Conservation (phyloP, 2,329 filamentous ascomycete species). For the Colletotrichum higginsianum region DNA sequence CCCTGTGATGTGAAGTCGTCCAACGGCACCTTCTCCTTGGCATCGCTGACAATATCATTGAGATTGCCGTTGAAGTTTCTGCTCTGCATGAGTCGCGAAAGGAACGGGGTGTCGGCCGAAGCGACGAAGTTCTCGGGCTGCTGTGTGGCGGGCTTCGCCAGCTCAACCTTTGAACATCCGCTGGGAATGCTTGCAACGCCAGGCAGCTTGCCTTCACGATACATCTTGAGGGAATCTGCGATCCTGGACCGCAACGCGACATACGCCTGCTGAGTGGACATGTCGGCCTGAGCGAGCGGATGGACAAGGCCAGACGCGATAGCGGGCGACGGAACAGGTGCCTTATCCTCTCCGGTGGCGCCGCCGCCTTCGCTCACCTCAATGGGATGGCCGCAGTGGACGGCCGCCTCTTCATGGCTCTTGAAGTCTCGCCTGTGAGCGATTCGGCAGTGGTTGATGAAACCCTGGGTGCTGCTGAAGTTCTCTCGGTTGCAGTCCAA, state of each 20-base stretch:
- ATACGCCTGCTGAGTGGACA: constrained; percentile 68
- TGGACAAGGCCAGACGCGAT: constrained; percentile 70
- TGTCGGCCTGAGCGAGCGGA: constrained; percentile 72
- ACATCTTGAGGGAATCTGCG: constrained; percentile 67
- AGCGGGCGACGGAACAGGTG: constrained; percentile 38
- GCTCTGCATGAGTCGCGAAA: constrained; percentile 76
- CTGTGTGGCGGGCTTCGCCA: constrained; percentile 49
- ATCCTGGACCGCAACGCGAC: constrained; percentile 67
- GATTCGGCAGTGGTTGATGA: constrained; percentile 98
- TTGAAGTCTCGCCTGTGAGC: constrained; percentile 94
- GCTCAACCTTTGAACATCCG: constrained; percentile 45
- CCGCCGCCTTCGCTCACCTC: constrained; percentile 75
- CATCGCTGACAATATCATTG: constrained; percentile 70
- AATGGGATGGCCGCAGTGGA: constrained; percentile 87
- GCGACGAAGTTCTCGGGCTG: constrained; percentile 60
- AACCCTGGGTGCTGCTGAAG: constrained; percentile 97
- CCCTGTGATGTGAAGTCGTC: constrained; percentile 66
- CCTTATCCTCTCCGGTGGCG: constrained; percentile 51
- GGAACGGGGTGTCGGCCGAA: constrained; percentile 74
- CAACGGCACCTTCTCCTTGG: constrained; percentile 67
- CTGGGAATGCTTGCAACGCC: constrained; percentile 63
- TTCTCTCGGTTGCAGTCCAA: constrained; percentile 89
- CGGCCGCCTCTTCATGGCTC: constrained; percentile 93
- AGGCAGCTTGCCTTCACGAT: constrained; percentile 66
- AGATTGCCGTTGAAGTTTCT: constrained; percentile 75